Evolutionary conservation across 2,329 filamentous ascomycete species (phyloP).

Genomic region (Epichloe sp.): DNA sequence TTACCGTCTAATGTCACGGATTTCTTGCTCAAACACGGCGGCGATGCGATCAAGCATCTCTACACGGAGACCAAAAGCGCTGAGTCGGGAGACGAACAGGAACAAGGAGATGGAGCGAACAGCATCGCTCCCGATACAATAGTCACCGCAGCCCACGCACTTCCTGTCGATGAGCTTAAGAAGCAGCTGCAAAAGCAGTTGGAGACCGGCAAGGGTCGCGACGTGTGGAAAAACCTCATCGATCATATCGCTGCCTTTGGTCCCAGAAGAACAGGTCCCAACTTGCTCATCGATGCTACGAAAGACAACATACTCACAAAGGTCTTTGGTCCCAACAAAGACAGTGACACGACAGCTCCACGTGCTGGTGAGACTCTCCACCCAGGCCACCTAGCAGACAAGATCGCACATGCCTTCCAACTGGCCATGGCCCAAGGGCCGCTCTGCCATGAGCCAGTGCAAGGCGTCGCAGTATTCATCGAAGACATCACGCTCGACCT

Average conservation of each 20-base stretch:
- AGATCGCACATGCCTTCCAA: slow-evolving; percentile 88
- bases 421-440: slow-evolving; percentile 80
- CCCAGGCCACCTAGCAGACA: slow-evolving; percentile 68
- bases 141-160: slow-evolving; percentile 42
- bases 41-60: slow-evolving; percentile 62
- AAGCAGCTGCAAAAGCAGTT: slow-evolving; percentile 56
- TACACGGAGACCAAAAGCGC: slow-evolving; percentile 53
- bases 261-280: slow-evolving; percentile 71
- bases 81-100: slow-evolving; percentile 17
- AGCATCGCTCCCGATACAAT: slow-evolving; percentile 42
- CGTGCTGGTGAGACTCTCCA: slow-evolving; percentile 37
- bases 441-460: slow-evolving; percentile 82
- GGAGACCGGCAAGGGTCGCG: slow-evolving; percentile 57
- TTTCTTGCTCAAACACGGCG: slow-evolving; percentile 68
- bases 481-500: slow-evolving; percentile 60
- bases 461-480: slow-evolving; percentile 82
- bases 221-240: slow-evolving; percentile 61
- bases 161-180: slow-evolving; percentile 68
- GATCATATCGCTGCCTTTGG: slow-evolving; percentile 85
- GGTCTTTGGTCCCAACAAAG: slow-evolving; percentile 40
- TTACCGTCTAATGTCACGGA: slow-evolving; percentile 68
- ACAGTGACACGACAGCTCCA: slow-evolving; percentile 20
- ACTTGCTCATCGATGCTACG: slow-evolving; percentile 78
- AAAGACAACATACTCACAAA: slow-evolving; percentile 56
- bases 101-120: slow-evolving; percentile 19